Evolutionary conservation across 306 rosid species (phyloP), one percentile per base, ranked within the genome.

Genomic region (Mimosa bimucronata): DNA sequence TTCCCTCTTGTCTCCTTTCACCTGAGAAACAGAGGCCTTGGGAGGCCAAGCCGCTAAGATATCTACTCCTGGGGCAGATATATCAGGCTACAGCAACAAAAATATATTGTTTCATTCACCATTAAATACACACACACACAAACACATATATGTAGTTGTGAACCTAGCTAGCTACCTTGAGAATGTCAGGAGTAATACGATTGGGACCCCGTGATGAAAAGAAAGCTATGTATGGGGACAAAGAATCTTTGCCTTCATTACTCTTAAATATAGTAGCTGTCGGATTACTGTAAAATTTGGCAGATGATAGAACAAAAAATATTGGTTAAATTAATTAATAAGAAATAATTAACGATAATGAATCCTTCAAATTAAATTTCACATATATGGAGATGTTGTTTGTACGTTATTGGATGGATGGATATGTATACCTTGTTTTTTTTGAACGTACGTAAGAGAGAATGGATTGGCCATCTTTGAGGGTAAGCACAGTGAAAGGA

Each of bases 41-140:
- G 81, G 76, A 31, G 90, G 14, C 80, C 70, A 61, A 18, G 88
- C 85, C 10, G 88, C 90, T n/a, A 84, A 23, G 74, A 87, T 82
- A 3, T 82, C 10, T 37, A 62, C 69, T 46, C 89, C 85, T 0
- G 87, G 89, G 7, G 85, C 83, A 3, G 83, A 64, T 19, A 87
- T 48, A 37, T 86, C 87, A n/a, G 87, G 85, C 85, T 86, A 31
- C 1, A 57, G 6, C 9, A 48, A 48, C 60, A 13, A 15, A 46
- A 15, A 15, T 45, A 45, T 2, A 2, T 11, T 45, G 50, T 45
- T 45, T 45, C 18, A 45, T 45, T 45, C n/a, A n/a, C n/a, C n/a
- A n/a, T n/a, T n/a, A n/a, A n/a, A 42, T 16, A n/a, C n/a, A n/a
- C n/a, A n/a, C n/a, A n/a, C n/a, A n/a, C n/a, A n/a, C n/a, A n/a